Evolutionary conservation across 139 green algal genomes (phyloP), one percentile per base, ranked within the genome.

Genomic region (Tetradesmus obliquus): DNA sequence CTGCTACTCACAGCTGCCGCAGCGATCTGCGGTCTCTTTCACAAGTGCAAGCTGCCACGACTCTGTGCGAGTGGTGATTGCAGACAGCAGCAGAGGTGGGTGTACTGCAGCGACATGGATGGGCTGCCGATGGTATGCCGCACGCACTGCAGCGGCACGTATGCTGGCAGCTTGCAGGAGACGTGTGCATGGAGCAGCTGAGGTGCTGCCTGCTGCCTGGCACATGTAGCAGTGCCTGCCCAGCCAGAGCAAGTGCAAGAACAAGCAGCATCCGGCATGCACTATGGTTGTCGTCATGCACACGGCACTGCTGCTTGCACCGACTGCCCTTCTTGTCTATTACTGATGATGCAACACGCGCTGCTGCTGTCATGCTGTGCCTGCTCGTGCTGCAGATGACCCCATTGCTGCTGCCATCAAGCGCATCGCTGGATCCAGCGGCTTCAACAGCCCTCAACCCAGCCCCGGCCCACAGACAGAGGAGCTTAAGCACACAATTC

Each of bases 361-460:
- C 32, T 45, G 32, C 32, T 84, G 13, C 17, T 72, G 5, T 69
- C 55, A 17, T 3, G 22, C 84, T 87, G 72, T 20, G 2, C 13
- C 55, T 87, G 55, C 82, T 55, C 55, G 6, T 91, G 76, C 19
- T 32, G n/a, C 82, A 93, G 92, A 92, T 55, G 92, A 94, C 79
- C 92, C 92, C n/a, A 92, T 94, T 53, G 90, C 81, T 32, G 88
- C 88, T n/a, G 92, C 92, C 53, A 94, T 94, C 83, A 91, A 90
- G 92, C 92, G 89, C 15, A 51, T 57, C 5, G 86, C 86, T 55
- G 86, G 17, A n/a, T 3, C 3, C 66, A 5, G 8, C 60, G 19
- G 12, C 60, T 22, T 76, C 17, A 76, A 19, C 66, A 76, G 66
- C 66, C 66, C 5, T 17, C 66, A 76, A 19, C 12, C 66, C 6